These are phyloP conservation scores for Fonsecaea pugnacius DNA, from an alignment of 2,329 filamentous ascomycete genomes.

Conservation along the genomic window DNA sequence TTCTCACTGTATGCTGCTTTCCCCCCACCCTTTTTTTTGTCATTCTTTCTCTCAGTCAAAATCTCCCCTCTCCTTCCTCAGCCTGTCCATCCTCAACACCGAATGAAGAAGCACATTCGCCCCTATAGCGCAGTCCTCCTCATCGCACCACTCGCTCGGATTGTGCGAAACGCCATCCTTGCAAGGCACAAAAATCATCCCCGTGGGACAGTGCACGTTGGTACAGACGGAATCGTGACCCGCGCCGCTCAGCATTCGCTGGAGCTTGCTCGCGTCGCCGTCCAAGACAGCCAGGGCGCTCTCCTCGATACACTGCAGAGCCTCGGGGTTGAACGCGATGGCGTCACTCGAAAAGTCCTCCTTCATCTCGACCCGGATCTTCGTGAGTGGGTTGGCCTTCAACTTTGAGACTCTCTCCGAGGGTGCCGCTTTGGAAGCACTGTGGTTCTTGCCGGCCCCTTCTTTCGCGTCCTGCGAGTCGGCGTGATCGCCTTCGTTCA, in stretches of 20 bases:
- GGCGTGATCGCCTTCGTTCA: slow-evolving; percentile 66
- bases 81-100: slow-evolving; percentile 51
- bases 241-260: slow-evolving; percentile 65
- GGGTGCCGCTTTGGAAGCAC: background rate
- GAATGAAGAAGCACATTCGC: slow-evolving; percentile 36
- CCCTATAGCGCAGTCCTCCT: slow-evolving; percentile 57
- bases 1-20: background rate
- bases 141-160: slow-evolving; percentile 64
- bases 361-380: slow-evolving; percentile 23
- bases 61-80: slow-evolving; percentile 29
- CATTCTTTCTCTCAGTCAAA: slow-evolving; percentile 18
- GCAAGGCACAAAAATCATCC: slow-evolving; percentile 71
- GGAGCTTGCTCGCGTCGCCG: slow-evolving; percentile 49
- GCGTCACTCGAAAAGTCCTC: slow-evolving; percentile 52
- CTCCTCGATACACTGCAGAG: slow-evolving; percentile 66
- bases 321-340: slow-evolving; percentile 68
- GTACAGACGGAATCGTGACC: slow-evolving; percentile 69
- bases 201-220: slow-evolving; percentile 62
- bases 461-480: background rate
- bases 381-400: slow-evolving; percentile 17
- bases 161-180: slow-evolving; percentile 67
- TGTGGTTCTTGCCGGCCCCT: background rate
- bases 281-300: slow-evolving; percentile 61
- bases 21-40: background rate
- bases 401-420: background rate